Evolutionary conservation across 768 basidiomycete species (phyloP), one percentile per base, ranked within the genome.

Genomic region (Lactarius hatsudake): DNA sequence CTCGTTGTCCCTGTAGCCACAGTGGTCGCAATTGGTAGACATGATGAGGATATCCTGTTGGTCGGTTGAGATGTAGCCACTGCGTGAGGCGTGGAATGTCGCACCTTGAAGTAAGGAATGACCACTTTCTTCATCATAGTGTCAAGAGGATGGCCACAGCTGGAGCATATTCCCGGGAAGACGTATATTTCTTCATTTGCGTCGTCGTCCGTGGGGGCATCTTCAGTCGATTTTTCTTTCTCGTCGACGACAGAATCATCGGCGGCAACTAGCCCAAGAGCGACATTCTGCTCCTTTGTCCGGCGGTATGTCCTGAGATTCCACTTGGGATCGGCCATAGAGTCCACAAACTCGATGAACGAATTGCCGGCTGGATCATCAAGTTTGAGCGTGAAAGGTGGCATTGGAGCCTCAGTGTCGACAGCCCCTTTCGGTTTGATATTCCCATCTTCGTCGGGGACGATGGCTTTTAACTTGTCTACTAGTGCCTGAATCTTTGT

Each of bases 1-100:
- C 79, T 99, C 97, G 73, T 96, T 98, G 78, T 99, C 97, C 65
- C 93, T 84, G 77, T 98, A 99, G 1, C 97, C 97, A 76, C 97
- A 99, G 61, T 80, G 78, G 65, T 95, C 93, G 76, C 97, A 98
- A 75, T 97, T 98, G 7, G 96, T 96, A 28, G 96, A 96, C 95
- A 98, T 98, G 78, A 98, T 96, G 62, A 98, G 79, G 64, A 94
- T 89, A 72, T 99, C 95, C 96, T 97, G 32, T 3, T n/a, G 23
- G 57, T 51, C 17, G 17, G 5, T 69, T 40, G 9, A 30, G 59
- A 15, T 40, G 53, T n/a, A 54, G 23, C 26, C 51, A 26, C 51
- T 12, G 38, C 18, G 4, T 26, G 20, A 30, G 38, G 48, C 42
- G 53, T 54, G 26, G 36, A 26, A 45, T 42, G 12, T 13, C 53